phyloP scores from a whole-genome alignment of 805 yeast species.

The Yarrowia deformans region DNA sequence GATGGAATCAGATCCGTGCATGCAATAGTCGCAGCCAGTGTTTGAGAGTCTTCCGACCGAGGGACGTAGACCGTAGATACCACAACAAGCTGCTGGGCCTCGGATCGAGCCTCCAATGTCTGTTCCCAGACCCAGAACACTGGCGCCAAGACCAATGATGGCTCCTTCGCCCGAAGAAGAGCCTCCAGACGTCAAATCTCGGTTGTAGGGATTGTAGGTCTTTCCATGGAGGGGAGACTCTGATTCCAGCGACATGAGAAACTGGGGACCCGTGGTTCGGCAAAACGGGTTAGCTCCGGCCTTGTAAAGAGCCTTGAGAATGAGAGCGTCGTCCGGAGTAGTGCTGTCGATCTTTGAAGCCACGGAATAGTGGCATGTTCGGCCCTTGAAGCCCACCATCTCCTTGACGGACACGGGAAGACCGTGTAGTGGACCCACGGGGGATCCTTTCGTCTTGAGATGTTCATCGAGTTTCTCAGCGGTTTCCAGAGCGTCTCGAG shows the following conservation, averaged over 20 bases:
- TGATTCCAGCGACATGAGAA: constrained; percentile 16
- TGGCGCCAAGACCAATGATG: not conserved
- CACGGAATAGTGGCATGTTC: constrained; percentile 1
- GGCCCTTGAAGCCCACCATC: constrained; percentile 6
- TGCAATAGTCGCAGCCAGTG: not conserved
- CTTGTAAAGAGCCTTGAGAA: not conserved
- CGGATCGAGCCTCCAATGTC: constrained; percentile 8
- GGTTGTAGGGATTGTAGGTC: constrained; percentile 7
- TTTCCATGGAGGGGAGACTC: not conserved
- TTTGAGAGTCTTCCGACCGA: not conserved
- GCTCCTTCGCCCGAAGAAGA: constrained; percentile 9
- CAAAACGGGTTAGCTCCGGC: not conserved
- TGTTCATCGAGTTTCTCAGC: not conserved
- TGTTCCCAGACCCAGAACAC: not conserved
- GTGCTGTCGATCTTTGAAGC: not conserved
- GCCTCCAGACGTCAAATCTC: constrained; percentile 8
- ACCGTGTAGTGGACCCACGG: not conserved
- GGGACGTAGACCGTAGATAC: not conserved
- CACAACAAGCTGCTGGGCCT: constrained; percentile 6
- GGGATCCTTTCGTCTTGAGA: not conserved
- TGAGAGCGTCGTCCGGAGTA: not conserved
- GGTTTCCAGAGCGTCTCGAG: not conserved
- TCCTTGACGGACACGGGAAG: constrained; percentile 1
- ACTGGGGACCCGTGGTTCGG: constrained; percentile 9
- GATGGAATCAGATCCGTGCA: constrained; percentile 6